Evolutionary conservation across 1,284 basidiomycete genomes (phyloP), one percentile per base, ranked within the genome.

Genomic region (Leccinum griseonigrum): DNA sequence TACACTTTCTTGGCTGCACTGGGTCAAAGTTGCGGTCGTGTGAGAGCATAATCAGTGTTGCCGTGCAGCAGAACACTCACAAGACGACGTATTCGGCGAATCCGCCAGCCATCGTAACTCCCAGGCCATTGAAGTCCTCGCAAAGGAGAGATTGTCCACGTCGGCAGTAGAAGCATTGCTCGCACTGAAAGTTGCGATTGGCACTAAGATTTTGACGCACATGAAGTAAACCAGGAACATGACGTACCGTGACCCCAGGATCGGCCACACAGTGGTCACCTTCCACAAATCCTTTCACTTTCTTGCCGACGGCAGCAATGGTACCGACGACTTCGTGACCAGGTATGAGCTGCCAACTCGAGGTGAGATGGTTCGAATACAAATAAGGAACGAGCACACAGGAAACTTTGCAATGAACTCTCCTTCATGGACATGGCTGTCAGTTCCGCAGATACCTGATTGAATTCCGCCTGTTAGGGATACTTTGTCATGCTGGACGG

Each of bases 31-130:
- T 40, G 3, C 29, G 28, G 16, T 11, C 28, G 11, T 22, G 55
- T 40, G 46, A 22, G 46, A 22, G 38, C 36, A 48, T n/a, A 29
- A 43, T 55, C 52, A 4, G 29, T 40, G 59, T 54, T 10, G 34
- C 14, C 13, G 14, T 8, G 31, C 14, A 11, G 50, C 29, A 38
- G 28, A 58, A 40, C 31, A 77, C 85, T 74, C 69, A 92, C 90
- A 87, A 88, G 61, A 82, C 83, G 68, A 91, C 83, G 75, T 92
- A 94, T 75, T 92, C 91, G 46, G 91, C 89, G 70, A 94, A 94
- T 9, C 91, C 93, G 61, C 92, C 92, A 57, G 86, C 83, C 62
- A 82, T 77, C 58, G 85, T 88, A 38, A 93, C 87, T 58, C 92
- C 92, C 51, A 86, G 80, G 43, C 87, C 84, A 58, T 84, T 78